Conservation (phyloP, 306 rosid genomes). For the Fragaria nilgerrensis region DNA sequence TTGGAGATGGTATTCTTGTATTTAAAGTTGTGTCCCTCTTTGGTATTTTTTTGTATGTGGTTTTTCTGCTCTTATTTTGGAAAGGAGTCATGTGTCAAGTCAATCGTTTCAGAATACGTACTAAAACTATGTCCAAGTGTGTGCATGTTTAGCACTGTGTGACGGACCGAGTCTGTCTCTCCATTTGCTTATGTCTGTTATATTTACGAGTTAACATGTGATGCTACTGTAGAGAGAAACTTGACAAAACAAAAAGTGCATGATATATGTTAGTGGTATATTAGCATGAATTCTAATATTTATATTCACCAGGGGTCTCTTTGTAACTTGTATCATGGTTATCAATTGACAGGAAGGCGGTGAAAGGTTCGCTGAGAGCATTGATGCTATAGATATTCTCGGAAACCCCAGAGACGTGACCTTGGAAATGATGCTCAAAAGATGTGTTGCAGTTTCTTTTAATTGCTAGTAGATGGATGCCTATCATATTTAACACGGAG, state of each 20-base stretch:
- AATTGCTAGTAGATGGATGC: conserved; percentile 49
- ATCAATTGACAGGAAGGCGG: conserved; percentile 55
- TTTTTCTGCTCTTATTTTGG: too few relatives aligned
- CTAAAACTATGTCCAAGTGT: too few relatives aligned
- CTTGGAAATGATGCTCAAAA: conserved; percentile 47
- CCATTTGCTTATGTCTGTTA: too few relatives aligned
- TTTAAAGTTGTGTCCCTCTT: too few relatives aligned
- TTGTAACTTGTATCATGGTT: conserved; percentile 25
- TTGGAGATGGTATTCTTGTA: too few relatives aligned
- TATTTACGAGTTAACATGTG: background rate
- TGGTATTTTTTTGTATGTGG: too few relatives aligned
- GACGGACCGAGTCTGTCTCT: too few relatives aligned
- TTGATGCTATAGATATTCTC: conserved; percentile 44
- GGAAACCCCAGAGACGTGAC: conserved; percentile 44
- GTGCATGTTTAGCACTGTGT: too few relatives aligned
- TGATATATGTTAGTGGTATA: background rate
- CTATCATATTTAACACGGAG: conserved; percentile 53
- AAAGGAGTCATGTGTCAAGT: too few relatives aligned
- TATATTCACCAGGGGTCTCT: background rate
- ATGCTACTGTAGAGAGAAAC: too few relatives aligned
- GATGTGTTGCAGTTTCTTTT: conserved; percentile 45
- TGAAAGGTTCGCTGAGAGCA: conserved; percentile 64
- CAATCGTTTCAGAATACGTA: too few relatives aligned
- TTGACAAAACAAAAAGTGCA: background rate
- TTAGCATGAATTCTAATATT: background rate